A percentile compares a stretch with the other conserved stretches of the same genome.
These are phyloP conservation scores for Colletotrichum siamense DNA, from an alignment of 2,329 filamentous ascomycete species.

Conservation along the genomic window DNA sequence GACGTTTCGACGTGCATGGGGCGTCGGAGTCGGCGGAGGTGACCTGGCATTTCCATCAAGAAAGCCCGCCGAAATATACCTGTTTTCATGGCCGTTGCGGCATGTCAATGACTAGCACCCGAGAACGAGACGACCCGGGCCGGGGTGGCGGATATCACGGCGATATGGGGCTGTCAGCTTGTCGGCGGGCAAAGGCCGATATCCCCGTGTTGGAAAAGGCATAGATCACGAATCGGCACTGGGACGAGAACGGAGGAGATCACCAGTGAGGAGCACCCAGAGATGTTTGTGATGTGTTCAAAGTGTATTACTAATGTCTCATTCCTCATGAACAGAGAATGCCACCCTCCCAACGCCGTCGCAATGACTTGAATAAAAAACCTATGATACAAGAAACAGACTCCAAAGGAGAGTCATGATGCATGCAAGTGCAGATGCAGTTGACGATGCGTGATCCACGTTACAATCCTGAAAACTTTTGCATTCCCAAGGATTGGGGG, in stretches of 20 bases:
- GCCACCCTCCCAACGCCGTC: conserved; percentile 17
- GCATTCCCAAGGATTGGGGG: neutral
- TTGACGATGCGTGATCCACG: neutral
- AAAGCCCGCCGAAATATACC: neutral
- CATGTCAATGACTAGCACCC: neutral
- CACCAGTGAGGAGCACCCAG: neutral
- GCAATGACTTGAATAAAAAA: conserved; percentile 7
- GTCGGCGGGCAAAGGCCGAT: neutral
- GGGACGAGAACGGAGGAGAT: neutral
- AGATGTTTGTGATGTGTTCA: neutral
- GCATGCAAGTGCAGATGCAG: neutral
- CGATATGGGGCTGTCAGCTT: neutral
- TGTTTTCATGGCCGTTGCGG: neutral
- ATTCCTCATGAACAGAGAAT: conserved; percentile 14
- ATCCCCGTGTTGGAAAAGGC: neutral
- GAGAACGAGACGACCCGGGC: neutral
- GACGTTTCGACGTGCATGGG: neutral
- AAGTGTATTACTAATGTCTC: conserved; percentile 12
- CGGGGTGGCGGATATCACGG: neutral
- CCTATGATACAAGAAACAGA: conserved; percentile 6
- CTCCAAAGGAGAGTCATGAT: neutral
- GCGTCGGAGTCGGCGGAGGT: neutral
- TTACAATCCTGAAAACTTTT: neutral
- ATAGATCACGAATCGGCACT: neutral
- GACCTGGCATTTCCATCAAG: neutral